Base-by-base conservation (phyloP, 1,284 basidiomycete genomes). In the Sphaerobolus stellatus region DNA sequence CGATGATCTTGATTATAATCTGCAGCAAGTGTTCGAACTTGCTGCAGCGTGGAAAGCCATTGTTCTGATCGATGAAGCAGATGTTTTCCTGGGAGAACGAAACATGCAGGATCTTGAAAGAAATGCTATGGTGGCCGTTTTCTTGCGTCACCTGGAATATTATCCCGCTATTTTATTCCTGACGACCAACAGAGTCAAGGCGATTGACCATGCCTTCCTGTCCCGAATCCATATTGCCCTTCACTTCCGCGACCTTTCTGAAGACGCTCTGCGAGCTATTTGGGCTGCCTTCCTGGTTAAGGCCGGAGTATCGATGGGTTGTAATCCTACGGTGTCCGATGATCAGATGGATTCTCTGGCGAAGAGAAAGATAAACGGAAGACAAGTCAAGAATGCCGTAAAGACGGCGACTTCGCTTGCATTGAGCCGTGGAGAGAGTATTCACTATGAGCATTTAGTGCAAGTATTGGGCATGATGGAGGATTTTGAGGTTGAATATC, bases 171-270 rank as follows among this genome's bases (percentile, higher is more conserved):
- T 84, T 62, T 75, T 86, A 49, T 84, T 87, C 75, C 72, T 87
- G 44, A 85, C 84, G 22, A 85, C 83, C 20, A 86, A 85, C 64
- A 76, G 83, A 34, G 77, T 86, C 47, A 77, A 78, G 57, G 73
- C 78, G 2, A 84, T 85, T 65, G 84, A 86, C 64, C 79, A 82
- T 60, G 84, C 83, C 11, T 86, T 86, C 76, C 74, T 83, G 49
- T 84, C 82, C n/a, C 81, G 82, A 53, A 83, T 84, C 60, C 81
- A 84, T 63, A 79, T 85, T 56, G 81, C 82, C 1, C 73, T 84
- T 1, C 80, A 81, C 69, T 84, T 82, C 73, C 68, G 68, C 47
- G 75, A 82, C 52, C 78, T 85, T 45, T 67, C 74, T 48, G 66
- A 71, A 34, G 66, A 70, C 25, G 81, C 80, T 9, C 77, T 77